Evolutionary conservation across 176 grass and related monocot species (phyloP), one percentile per base, ranked within the genome.

Genomic region (Bonia amplexicaulis): DNA sequence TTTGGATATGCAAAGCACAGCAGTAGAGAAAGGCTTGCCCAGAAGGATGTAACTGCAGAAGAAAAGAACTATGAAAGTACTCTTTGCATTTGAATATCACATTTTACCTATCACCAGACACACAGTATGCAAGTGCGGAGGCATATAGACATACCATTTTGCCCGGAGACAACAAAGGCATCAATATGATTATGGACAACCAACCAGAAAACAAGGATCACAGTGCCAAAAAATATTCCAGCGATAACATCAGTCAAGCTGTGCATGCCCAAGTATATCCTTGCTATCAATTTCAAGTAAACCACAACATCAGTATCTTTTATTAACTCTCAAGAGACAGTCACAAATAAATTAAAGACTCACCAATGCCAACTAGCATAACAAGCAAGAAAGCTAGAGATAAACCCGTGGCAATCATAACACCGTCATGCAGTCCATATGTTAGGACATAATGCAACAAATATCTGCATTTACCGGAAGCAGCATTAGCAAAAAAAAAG

Each of bases 181-280:
- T 99, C 96, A 7, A 96, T 59, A 86, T 94, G 79, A 57, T 63
- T 57, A 64, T 99, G 78, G 33, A 96, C 84, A 72, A 40, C 59
- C 76, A 99, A 62, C 96, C 96, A 99, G 76, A 99, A 96, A 17
- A 78, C 86, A 84, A 99, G 93, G 63, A 99, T 96, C 19, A 85
- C 19, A 27, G 92, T 14, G 33, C 96, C 96, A 86, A 96, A 89
- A 74, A 39, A 47, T 69, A 92, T 84, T 73, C 96, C 96, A 83
- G 91, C 86, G 22, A 82, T 78, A 82, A 96, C 93, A 74, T 99
- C 96, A 1, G 66, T 92, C 84, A 92, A 73, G 86, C 96, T 99
- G 80, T 99, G 96, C 96, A 99, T 99, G 42, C 96, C 96, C 73
- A 99, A 77, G 83, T 99, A 99, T 81, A 99, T 89, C 81, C 96